phyloP scores from a whole-genome alignment of 2,329 filamentous ascomycete species.

The Xylariaceae sp. region DNA sequence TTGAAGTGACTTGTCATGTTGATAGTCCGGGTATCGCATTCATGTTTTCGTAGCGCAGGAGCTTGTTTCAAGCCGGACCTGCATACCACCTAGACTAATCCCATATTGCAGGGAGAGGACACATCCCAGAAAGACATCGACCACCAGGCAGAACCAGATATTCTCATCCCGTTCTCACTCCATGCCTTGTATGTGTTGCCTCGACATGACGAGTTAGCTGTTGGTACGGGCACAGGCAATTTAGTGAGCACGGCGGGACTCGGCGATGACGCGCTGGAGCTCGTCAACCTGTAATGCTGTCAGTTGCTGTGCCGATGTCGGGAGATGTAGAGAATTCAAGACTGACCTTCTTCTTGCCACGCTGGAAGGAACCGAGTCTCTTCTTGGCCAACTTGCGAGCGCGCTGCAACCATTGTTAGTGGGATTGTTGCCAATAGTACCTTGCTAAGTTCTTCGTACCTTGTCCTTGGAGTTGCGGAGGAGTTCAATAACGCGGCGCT shows the following conservation, averaged over 20 bases:
- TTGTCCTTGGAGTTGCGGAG: constrained; percentile 99
- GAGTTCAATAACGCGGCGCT: constrained; percentile 98
- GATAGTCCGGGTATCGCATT: constrained; percentile 22
- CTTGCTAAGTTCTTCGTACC: constrained; percentile 30
- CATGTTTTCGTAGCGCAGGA: constrained; percentile 24
- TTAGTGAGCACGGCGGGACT: constrained; percentile 72
- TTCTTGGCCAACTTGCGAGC: constrained; percentile 99
- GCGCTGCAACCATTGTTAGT: constrained; percentile 41
- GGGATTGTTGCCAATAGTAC: not conserved
- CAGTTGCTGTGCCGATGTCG: not conserved
- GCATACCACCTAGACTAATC: constrained; percentile 11
- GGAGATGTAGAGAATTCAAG: not conserved
- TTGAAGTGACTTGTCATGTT: constrained; percentile 9
- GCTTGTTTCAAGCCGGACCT: constrained; percentile 16
- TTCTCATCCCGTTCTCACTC: constrained; percentile 20
- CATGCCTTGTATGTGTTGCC: constrained; percentile 7
- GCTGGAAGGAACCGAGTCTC: constrained; percentile 98
- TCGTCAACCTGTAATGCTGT: constrained; percentile 54
- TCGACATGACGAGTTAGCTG: constrained; percentile 8
- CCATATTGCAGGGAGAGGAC: constrained; percentile 19
- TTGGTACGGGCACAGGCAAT: constrained; percentile 15
- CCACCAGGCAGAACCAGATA: constrained; percentile 24
- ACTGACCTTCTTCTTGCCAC: constrained; percentile 94
- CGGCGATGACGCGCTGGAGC: constrained; percentile 95
- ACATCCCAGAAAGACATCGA: constrained; percentile 26